Percentiles rank a stretch among this genome's conserved stretches.
Conservation (phyloP, 805 yeast genomes). For the Ogataea haglerorum region DNA sequence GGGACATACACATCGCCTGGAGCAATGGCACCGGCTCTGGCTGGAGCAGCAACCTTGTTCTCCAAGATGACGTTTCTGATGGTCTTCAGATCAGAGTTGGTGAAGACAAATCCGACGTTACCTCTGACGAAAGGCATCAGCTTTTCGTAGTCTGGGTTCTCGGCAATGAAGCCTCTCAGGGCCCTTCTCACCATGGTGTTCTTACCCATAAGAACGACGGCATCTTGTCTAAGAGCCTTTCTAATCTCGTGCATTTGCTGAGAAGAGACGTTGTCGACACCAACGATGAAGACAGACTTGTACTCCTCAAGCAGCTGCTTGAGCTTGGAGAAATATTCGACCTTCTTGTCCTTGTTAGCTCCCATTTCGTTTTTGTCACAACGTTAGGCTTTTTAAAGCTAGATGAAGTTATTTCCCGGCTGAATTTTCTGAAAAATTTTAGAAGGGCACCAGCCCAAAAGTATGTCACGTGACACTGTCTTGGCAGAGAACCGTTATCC, state of each 20-base stretch:
- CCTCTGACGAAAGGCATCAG: conserved; percentile 93
- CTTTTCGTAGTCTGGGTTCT: conserved; percentile 94
- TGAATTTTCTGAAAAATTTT: conserved; percentile 7
- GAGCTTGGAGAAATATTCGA: conserved; percentile 91
- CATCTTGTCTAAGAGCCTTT: conserved; percentile 92
- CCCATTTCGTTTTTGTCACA: conserved; percentile 91
- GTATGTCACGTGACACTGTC: conserved; percentile 10
- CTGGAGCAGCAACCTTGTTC: conserved; percentile 99
- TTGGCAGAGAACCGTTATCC: neutral
- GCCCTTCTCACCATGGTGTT: conserved; percentile 99
- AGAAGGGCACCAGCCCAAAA: conserved; percentile 6
- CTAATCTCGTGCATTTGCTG: conserved; percentile 99
- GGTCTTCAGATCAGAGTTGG: conserved; percentile 89
- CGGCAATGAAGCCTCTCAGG: conserved; percentile 89
- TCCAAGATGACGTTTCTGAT: conserved; percentile 83
- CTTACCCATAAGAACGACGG: conserved; percentile 98
- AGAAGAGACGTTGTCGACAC: conserved; percentile 99
- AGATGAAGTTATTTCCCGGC: conserved; percentile 1
- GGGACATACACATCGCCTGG: conserved; percentile 97
- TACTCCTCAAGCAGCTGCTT: conserved; percentile 93
- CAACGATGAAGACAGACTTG: conserved; percentile 98
- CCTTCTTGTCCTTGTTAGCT: conserved; percentile 98
- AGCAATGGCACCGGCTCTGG: conserved; percentile 99
- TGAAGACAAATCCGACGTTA: conserved; percentile 99
- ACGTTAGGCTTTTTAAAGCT: conserved; percentile 93